A percentile compares a stretch with the other conserved stretches of the same genome.
Evolutionary conservation across 495 filamentous ascomycete species (phyloP).

Genomic region (Cairneyella variabilis): DNA sequence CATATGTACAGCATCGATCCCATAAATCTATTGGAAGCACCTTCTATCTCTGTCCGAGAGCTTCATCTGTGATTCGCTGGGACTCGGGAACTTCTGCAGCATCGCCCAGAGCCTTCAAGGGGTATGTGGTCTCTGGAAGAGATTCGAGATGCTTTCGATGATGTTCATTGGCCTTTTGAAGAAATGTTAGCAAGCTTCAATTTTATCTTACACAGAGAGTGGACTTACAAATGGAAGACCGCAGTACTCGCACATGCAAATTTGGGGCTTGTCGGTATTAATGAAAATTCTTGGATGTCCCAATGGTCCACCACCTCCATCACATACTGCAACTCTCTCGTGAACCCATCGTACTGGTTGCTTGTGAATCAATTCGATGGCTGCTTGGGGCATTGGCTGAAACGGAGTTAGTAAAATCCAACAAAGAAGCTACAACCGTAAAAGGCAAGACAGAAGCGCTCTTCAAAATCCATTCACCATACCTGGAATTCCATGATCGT

Average conservation of each 20-base stretch:
- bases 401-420: conserved; percentile 7
- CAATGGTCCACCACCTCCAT: conserved; percentile 87
- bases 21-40: conserved; percentile 6
- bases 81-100: conserved; percentile 49
- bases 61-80: conserved; percentile 50
- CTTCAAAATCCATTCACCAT: conserved; percentile 6
- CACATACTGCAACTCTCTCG: conserved; percentile 75
- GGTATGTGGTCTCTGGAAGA: conserved; percentile 73
- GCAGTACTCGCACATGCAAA: conserved; percentile 86
- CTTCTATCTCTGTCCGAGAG: conserved; percentile 46
- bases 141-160: conserved; percentile 78
- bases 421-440: not conserved
- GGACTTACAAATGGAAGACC: conserved; percentile 89
- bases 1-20: conserved; percentile 19
- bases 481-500: conserved; percentile 89
- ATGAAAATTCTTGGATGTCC: conserved; percentile 95
- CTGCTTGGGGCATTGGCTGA: conserved; percentile 81
- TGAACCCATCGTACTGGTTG: conserved; percentile 92
- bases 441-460: not conserved
- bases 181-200: conserved; percentile 8
- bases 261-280: conserved; percentile 96
- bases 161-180: conserved; percentile 80
- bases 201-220: not conserved
- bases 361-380: conserved; percentile 93
- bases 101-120: conserved; percentile 51